Evolutionary conservation across 352 stramenopile species (phyloP).

Genomic region (Globisporangium cederbergense): DNA sequence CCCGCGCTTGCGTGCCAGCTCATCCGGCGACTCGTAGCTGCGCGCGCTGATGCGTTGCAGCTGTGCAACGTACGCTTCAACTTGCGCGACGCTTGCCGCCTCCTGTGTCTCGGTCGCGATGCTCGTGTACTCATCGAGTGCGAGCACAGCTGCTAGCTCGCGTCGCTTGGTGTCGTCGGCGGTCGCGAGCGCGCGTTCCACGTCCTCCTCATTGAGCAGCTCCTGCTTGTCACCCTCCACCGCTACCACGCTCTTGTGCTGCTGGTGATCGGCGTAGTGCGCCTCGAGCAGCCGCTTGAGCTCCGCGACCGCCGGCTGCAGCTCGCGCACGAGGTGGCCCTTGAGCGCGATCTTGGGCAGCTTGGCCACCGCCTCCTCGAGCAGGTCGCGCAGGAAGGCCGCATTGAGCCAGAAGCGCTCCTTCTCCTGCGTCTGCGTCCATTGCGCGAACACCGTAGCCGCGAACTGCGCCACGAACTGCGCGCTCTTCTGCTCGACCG

Average conservation of each 20-base stretch:
- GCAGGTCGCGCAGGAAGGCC: conserved; percentile 29
- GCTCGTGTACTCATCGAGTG: conserved; percentile 29
- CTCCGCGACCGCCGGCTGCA: conserved; percentile 22
- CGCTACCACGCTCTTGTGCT: conserved; percentile 7
- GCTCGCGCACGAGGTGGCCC: conserved; percentile 36
- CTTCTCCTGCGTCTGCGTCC: conserved; percentile 26
- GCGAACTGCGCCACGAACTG: conserved; percentile 62
- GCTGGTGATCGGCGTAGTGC: conserved; percentile 27
- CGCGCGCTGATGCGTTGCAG: conserved; percentile 40
- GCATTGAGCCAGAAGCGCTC: conserved; percentile 54
- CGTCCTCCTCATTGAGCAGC: conserved; percentile 52
- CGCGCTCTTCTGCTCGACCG: conserved; percentile 38
- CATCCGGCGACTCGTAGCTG: conserved; percentile 28
- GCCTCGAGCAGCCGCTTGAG: conserved; percentile 34
- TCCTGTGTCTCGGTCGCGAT: conserved; percentile 13
- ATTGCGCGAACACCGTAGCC: conserved; percentile 53
- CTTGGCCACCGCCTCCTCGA: conserved; percentile 65
- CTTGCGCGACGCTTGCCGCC: not conserved
- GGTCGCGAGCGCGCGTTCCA: conserved; percentile 47
- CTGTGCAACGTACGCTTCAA: conserved; percentile 26
- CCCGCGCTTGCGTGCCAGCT: conserved; percentile 36
- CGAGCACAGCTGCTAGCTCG: conserved; percentile 31
- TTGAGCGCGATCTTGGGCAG: conserved; percentile 49
- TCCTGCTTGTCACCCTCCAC: not conserved
- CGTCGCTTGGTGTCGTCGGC: conserved; percentile 20